These are phyloP conservation scores for Cyphellophora attinorum DNA, from an alignment of 2,329 filamentous ascomycete genomes.

Conservation along the genomic window DNA sequence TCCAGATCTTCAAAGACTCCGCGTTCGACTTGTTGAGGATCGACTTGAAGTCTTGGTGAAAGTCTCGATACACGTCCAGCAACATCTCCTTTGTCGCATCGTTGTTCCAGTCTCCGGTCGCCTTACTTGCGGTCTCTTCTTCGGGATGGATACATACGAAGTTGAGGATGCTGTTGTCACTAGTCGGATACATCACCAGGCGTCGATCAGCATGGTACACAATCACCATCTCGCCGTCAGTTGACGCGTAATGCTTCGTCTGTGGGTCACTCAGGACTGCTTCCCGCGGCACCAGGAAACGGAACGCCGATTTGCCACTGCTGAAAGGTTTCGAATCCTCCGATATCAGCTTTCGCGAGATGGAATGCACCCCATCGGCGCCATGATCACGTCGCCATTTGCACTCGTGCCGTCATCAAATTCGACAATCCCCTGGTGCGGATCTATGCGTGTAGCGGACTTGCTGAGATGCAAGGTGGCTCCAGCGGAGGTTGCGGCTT, in stretches of 20 bases:
- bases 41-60: constrained; percentile 3
- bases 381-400: constrained; percentile 41
- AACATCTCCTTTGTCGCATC: constrained; percentile 4
- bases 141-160: constrained; percentile 16
- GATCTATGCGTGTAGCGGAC: constrained; percentile 25
- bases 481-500: constrained; percentile 29
- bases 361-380: constrained; percentile 43
- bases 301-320: constrained; percentile 27
- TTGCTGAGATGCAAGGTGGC: constrained; percentile 32
- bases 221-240: constrained; percentile 33
- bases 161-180: constrained; percentile 12
- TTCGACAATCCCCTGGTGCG: constrained; percentile 25
- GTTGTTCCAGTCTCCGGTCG: constrained; percentile 24
- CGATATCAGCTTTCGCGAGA: constrained; percentile 21
- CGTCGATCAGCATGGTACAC: constrained; percentile 26
- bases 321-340: constrained; percentile 28
- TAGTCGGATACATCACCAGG: constrained; percentile 21
- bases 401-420: constrained; percentile 36
- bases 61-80: constrained; percentile 7
- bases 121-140: constrained; percentile 25
- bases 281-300: constrained; percentile 26
- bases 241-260: constrained; percentile 27
- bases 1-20: constrained; percentile 45
- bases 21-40: constrained; percentile 16
- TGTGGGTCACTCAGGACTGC: constrained; percentile 26